A percentile compares a stretch with the other conserved stretches of the same genome.
phyloP scores from a whole-genome alignment of 768 basidiomycete genomes.

The Xerocomellus amylosporus region DNA sequence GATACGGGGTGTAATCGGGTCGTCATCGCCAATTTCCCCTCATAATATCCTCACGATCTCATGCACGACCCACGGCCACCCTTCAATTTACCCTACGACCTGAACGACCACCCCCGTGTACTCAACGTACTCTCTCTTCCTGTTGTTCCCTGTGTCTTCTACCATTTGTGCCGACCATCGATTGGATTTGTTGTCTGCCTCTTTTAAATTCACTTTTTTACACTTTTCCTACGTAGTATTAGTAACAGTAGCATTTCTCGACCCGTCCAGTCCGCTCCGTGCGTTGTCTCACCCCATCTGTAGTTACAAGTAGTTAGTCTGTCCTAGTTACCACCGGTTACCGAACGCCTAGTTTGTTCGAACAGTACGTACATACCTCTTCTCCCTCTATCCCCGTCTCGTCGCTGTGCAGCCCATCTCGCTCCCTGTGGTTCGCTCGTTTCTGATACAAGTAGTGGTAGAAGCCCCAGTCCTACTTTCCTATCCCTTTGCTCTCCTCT shows the following conservation, averaged over 20 bases:
- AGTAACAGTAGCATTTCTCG: constrained; percentile 28
- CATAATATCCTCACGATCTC: constrained; percentile 15
- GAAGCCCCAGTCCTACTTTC: background rate
- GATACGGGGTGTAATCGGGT: constrained; percentile 74
- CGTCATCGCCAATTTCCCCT: background rate
- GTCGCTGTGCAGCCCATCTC: background rate
- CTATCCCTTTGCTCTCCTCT: background rate
- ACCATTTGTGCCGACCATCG: constrained; percentile 31
- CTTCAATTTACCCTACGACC: constrained; percentile 14
- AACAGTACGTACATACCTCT: constrained; percentile 14
- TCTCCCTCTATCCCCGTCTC: background rate
- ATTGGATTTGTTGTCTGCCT: constrained; percentile 21
- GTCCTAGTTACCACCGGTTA: constrained; percentile 26
- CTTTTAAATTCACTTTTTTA: background rate
- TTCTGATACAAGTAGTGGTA: background rate
- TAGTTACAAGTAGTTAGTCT: constrained; percentile 32
- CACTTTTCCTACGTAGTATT: constrained; percentile 12
- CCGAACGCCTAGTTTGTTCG: constrained; percentile 37
- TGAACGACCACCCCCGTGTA: constrained; percentile 9
- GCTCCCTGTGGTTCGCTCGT: too few species aligned
- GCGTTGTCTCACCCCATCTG: constrained; percentile 27
- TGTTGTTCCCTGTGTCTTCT: constrained; percentile 21
- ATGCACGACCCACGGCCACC: constrained; percentile 6
- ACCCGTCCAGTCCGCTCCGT: constrained; percentile 9
- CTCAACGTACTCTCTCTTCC: constrained; percentile 5